Percentiles rank a stretch among this genome's conserved stretches.
phyloP scores from a whole-genome alignment of 2,329 filamentous ascomycete species.

The Dactylellina drechsleri region DNA sequence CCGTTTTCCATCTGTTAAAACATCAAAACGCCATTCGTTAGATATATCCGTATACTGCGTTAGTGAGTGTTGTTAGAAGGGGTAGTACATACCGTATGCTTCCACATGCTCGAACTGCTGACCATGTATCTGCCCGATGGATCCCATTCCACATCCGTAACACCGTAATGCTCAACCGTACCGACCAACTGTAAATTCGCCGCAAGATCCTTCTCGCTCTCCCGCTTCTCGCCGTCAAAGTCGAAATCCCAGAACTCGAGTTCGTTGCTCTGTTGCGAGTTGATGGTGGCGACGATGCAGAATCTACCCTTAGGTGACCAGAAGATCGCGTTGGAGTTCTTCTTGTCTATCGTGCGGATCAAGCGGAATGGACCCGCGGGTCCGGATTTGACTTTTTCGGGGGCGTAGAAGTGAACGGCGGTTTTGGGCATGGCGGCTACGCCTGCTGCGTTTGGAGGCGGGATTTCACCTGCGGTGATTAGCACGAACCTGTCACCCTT shows the following conservation, averaged over 20 bases:
- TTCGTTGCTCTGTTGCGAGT: slow-evolving; percentile 91
- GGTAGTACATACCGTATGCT: slow-evolving; percentile 78
- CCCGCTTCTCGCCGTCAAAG: slow-evolving; percentile 82
- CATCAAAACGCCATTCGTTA: background rate
- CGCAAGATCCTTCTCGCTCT: slow-evolving; percentile 83
- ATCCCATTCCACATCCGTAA: slow-evolving; percentile 98
- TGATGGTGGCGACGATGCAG: slow-evolving; percentile 90
- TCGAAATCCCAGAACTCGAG: slow-evolving; percentile 98
- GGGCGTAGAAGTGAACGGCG: slow-evolving; percentile 92
- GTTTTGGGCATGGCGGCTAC: slow-evolving; percentile 88
- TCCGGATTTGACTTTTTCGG: slow-evolving; percentile 88
- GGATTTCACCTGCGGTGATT: slow-evolving; percentile 85
- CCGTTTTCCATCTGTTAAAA: slow-evolving; percentile 90
- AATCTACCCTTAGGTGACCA: slow-evolving; percentile 97
- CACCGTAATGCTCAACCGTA: slow-evolving; percentile 92
- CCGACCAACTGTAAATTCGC: slow-evolving; percentile 96
- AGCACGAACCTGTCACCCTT: slow-evolving; percentile 97
- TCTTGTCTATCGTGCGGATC: slow-evolving; percentile 94
- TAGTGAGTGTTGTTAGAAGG: background rate
- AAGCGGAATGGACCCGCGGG: slow-evolving; percentile 93
- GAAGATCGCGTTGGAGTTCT: slow-evolving; percentile 99
- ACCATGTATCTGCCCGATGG: slow-evolving; percentile 94
- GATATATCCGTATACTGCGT: slow-evolving; percentile 54
- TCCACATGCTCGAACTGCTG: slow-evolving; percentile 93
- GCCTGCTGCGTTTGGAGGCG: slow-evolving; percentile 72